Evolutionary conservation across 331 rosid species (phyloP), one percentile per base, ranked within the genome.

Genomic region (Cucumis variabilis): DNA sequence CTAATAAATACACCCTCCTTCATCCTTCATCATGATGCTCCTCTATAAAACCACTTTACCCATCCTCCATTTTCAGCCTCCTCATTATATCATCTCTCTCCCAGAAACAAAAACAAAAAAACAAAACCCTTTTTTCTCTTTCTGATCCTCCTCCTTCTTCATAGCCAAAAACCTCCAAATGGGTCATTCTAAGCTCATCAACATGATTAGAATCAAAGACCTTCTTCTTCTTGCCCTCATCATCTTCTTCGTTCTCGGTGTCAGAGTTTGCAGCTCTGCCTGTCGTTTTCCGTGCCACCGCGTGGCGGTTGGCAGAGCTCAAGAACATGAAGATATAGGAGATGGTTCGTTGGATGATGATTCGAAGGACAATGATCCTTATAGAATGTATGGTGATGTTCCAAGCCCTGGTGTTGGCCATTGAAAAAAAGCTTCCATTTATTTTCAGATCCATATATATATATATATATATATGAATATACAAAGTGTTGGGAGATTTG

Each of bases 381-480:
- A 95, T 46, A 89, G 98, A 87, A 92, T 90, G 89, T 94, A 94
- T 88, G 98, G 98, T 25, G 96, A 94, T 91, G 93, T 95, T 86
- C 99, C 98, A 33, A 97, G 98, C 93, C 99, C 99, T 10, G 98
- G 98, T 48, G 88, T 91, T 89, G 98, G 98, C 65, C 98, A 97
- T 74, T 94, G 91, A 91, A 46, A 13, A 20, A 75, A 75, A 75
- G 77, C 23, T 89, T 91, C 48, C 58, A 86, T 87, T 41, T 68
- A 86, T 87, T 41, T 73, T 83, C 25, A 30, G 27, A 65, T 84
- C 74, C 50, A 27, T 33, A 15, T 55, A 13, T 33, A 33, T 33
- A 33, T 33, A 33, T 33, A 33, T n/a, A 33, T 33, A 33, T 44
- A 44, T 15, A 44, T 46, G 21, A 21, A 62, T n/a, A 66, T 28